Conservation (phyloP, 139 green algal species). For the Chlamydomonas sp. region DNA sequence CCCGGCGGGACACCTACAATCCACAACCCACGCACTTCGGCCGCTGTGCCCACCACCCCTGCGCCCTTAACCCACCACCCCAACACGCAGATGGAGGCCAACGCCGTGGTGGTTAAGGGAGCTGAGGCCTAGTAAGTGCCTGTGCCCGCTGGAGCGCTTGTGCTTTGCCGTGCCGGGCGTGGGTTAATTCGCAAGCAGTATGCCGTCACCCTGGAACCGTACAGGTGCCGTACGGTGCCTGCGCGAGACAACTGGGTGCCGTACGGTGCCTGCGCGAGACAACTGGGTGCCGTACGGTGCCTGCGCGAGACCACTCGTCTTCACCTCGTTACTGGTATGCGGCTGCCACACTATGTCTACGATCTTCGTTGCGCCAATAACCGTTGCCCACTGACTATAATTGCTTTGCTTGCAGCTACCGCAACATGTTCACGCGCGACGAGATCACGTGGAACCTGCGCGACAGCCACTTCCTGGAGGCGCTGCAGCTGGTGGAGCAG, state of each 20-base stretch:
- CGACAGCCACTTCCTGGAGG: conserved; percentile 68
- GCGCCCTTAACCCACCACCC: background rate
- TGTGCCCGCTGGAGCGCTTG: background rate
- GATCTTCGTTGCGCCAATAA: too few relatives aligned
- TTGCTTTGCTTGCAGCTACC: conserved; percentile 46
- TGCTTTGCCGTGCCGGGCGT: background rate
- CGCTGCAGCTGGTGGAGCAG: conserved; percentile 7
- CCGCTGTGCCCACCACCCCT: background rate
- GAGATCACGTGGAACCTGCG: conserved; percentile 75
- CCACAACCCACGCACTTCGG: too few relatives aligned
- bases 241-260: background rate
- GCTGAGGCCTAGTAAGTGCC: conserved; percentile 62
- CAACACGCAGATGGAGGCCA: conserved; percentile 45
- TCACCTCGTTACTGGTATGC: too few relatives aligned
- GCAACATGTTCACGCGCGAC: conserved; percentile 56
- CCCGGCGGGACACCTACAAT: too few relatives aligned
- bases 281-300: background rate
- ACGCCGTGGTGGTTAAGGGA: conserved; percentile 61
- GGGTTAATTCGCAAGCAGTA: background rate
- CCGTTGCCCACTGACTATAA: too few relatives aligned
- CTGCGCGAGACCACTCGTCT: too few relatives aligned
- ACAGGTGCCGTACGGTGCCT: background rate
- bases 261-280: too few relatives aligned
- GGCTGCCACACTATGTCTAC: too few relatives aligned
- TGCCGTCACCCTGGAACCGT: background rate